Conservation (phyloP, 2,329 filamentous ascomycete genomes). For the Pyrenochaeta sp. region DNA sequence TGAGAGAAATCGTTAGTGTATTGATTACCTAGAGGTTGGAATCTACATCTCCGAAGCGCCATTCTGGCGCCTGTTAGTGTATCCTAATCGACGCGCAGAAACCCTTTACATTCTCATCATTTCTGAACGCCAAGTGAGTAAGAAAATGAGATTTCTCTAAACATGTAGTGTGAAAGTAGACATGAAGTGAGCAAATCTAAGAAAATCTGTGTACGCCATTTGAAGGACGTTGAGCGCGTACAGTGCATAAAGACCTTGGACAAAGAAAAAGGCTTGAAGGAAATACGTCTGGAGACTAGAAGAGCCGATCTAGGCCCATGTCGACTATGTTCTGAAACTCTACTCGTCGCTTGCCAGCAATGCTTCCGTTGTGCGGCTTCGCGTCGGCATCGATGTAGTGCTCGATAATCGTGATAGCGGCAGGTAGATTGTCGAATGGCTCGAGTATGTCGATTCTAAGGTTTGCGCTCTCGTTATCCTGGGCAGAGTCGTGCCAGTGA, state of each 20-base stretch:
- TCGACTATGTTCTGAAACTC: slow-evolving; percentile 42
- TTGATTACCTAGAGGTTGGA: neutral
- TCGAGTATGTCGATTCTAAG: slow-evolving; percentile 35
- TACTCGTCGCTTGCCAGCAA: slow-evolving; percentile 37
- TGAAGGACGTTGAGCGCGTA: neutral
- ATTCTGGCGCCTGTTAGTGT: neutral
- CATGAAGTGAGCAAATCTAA: neutral
- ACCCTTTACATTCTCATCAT: no score
- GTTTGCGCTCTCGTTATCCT: slow-evolving; percentile 28
- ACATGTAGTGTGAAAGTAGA: neutral
- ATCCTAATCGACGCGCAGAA: no score
- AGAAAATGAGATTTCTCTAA: neutral
- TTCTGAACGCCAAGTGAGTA: neutral
- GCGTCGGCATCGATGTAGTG: slow-evolving; percentile 37
- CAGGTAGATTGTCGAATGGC: slow-evolving; percentile 30
- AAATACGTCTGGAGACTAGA: slow-evolving; percentile 2
- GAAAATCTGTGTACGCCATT: neutral
- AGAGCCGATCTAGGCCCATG: slow-evolving; percentile 24
- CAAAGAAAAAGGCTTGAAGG: neutral
- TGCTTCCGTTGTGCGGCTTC: slow-evolving; percentile 32
- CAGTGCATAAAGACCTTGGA: neutral
- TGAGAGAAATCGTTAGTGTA: no score
- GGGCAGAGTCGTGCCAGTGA: slow-evolving; percentile 44
- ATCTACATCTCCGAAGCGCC: neutral
- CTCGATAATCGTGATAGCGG: slow-evolving; percentile 31